Percentiles rank a stretch among this genome's conserved stretches.
Conservation (phyloP, 805 yeast species). For the Ogataea siamensis region DNA sequence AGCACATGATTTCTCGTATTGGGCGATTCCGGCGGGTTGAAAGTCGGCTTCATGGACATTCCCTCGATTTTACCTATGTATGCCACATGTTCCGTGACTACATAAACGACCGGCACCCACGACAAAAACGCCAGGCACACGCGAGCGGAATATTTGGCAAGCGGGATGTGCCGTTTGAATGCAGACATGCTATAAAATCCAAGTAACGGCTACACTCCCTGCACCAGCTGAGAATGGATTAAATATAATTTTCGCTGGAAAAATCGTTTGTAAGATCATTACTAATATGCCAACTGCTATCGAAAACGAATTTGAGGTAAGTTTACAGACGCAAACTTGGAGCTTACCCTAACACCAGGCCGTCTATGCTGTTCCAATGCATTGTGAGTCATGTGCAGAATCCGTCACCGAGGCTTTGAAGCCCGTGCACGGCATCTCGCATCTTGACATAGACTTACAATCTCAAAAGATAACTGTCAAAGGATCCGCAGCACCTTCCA, state of each 20-base stretch:
- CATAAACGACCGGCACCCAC: constrained; percentile 80
- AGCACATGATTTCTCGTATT: constrained; percentile 59
- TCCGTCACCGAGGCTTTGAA: constrained; percentile 55
- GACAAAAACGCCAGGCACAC: constrained; percentile 42
- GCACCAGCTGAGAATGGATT: constrained; percentile 1
- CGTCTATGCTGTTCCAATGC: constrained; percentile 83
- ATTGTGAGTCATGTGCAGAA: constrained; percentile 69
- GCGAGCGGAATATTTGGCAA: constrained; percentile 27
- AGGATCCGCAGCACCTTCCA: constrained; percentile 76
- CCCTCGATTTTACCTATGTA: constrained; percentile 78
- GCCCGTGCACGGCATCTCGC: constrained; percentile 47
- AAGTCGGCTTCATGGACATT: constrained; percentile 82
- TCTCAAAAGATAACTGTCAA: constrained; percentile 62
- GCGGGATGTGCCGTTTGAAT: constrained; percentile 7
- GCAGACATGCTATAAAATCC: constrained; percentile 4
- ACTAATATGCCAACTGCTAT: constrained; percentile 19
- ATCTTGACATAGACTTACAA: constrained; percentile 54
- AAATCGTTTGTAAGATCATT: not conserved
- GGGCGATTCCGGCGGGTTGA: constrained; percentile 61
- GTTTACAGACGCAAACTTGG: constrained; percentile 5
- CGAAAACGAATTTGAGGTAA: constrained; percentile 23
- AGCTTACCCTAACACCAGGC: constrained; percentile 39
- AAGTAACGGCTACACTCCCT: constrained; percentile 2
- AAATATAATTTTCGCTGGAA: not conserved
- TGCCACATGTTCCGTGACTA: constrained; percentile 65